phyloP scores from a whole-genome alignment of 371 early-diverging fungal genomes.

The Rhizopus delemar region DNA sequence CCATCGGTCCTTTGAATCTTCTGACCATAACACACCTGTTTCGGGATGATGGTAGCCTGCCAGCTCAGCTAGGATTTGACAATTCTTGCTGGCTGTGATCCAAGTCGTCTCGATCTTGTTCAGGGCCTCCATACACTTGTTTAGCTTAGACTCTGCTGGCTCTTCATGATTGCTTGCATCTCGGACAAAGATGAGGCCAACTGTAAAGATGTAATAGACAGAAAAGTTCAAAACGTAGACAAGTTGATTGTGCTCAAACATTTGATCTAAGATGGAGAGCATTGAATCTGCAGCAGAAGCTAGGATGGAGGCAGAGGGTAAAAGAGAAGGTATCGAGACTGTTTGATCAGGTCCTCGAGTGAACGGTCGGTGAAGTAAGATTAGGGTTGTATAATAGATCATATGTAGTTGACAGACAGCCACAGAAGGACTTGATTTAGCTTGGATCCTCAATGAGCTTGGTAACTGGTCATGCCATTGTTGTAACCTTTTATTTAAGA shows the following conservation, averaged over 20 bases:
- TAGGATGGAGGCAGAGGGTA: constrained; percentile 49
- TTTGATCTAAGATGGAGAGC: constrained; percentile 40
- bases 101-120: constrained; percentile 43
- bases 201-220: constrained; percentile 45
- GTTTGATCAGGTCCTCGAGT: constrained; percentile 30
- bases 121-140: constrained; percentile 38
- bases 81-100: constrained; percentile 36
- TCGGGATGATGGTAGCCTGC: constrained; percentile 37
- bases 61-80: constrained; percentile 48
- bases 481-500: constrained; percentile 40
- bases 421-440: constrained; percentile 4
- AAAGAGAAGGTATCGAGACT: constrained; percentile 23
- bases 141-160: constrained; percentile 31
- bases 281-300: constrained; percentile 51
- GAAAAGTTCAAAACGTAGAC: constrained; percentile 39
- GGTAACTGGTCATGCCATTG: constrained; percentile 51
- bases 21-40: neutral
- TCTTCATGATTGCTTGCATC: constrained; percentile 15
- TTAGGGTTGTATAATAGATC: constrained; percentile 35
- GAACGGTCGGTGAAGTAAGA: constrained; percentile 39
- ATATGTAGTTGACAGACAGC: constrained; percentile 42
- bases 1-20: neutral
- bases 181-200: constrained; percentile 42
- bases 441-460: constrained; percentile 5
- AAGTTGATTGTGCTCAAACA: constrained; percentile 35